Evolutionary conservation across 2,329 filamentous ascomycete genomes (phyloP).

Genomic region (Fusarium illudens): DNA sequence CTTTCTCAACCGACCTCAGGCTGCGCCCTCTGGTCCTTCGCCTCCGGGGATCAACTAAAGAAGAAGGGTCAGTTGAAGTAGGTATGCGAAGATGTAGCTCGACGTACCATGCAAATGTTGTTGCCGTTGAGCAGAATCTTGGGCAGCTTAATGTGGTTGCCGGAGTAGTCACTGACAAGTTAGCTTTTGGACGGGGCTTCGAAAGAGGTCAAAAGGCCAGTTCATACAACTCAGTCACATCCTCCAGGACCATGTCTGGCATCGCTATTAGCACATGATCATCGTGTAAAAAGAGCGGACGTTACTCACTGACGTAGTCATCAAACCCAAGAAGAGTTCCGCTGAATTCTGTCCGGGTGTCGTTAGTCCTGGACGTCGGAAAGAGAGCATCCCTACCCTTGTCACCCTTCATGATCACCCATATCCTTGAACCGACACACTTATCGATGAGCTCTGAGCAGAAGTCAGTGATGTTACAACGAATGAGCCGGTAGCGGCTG

Average conservation of each 20-base stretch:
- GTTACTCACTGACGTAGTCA: slow-evolving; percentile 96
- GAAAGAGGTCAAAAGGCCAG: not conserved
- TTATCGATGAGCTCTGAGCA: slow-evolving; percentile 93
- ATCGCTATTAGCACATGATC: slow-evolving; percentile 34
- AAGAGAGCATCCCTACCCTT: slow-evolving; percentile 70
- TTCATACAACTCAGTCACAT: slow-evolving; percentile 93
- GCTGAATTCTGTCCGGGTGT: slow-evolving; percentile 77
- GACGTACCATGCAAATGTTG: slow-evolving; percentile 96
- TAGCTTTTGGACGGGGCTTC: slow-evolving; percentile 16
- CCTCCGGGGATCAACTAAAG: slow-evolving; percentile 79
- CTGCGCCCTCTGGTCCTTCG: slow-evolving; percentile 67
- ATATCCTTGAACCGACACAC: slow-evolving; percentile 96
- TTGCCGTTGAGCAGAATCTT: slow-evolving; percentile 98
- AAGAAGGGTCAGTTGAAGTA: slow-evolving; percentile 11
- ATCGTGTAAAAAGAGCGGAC: no score
- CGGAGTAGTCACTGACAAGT: slow-evolving; percentile 82
- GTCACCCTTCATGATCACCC: slow-evolving; percentile 99
- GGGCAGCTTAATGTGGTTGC: slow-evolving; percentile 84
- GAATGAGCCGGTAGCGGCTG: not conserved
- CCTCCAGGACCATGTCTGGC: slow-evolving; percentile 95
- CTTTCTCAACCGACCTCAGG: slow-evolving; percentile 17
- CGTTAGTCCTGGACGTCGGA: slow-evolving; percentile 18
- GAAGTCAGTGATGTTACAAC: slow-evolving; percentile 29
- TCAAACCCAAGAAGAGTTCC: slow-evolving; percentile 95
- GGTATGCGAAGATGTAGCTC: not conserved